Percentiles rank a stretch among this genome's conserved stretches.
These are phyloP conservation scores for Syncephalastrum sp. DNA, from an alignment of 371 early-diverging fungal genomes.

Conservation along the genomic window DNA sequence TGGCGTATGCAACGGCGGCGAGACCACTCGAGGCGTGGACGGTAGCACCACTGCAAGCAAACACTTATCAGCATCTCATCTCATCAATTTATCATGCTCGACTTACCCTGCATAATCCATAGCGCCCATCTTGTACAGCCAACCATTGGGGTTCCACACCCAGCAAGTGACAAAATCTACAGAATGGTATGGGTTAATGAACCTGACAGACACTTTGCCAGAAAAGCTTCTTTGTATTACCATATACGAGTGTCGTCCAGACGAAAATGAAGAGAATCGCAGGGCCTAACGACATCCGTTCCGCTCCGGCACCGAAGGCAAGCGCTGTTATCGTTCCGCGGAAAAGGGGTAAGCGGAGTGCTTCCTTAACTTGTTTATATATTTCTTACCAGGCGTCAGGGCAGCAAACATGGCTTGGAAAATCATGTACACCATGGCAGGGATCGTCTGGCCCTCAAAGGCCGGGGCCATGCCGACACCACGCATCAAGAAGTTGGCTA, in stretches of 20 bases:
- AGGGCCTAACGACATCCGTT: constrained; percentile 79
- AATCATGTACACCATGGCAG: constrained; percentile 58
- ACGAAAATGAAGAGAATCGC: constrained; percentile 75
- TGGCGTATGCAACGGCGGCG: constrained; percentile 79
- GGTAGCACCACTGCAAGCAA: constrained; percentile 63
- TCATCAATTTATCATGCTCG: background rate
- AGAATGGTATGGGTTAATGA: background rate
- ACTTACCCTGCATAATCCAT: constrained; percentile 75
- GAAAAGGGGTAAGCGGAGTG: constrained; percentile 8
- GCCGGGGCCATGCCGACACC: constrained; percentile 43
- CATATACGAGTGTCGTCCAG: constrained; percentile 83
- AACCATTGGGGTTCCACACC: constrained; percentile 81
- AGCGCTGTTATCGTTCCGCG: constrained; percentile 54
- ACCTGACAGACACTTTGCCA: background rate
- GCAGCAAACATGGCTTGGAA: constrained; percentile 79
- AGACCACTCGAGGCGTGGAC: constrained; percentile 86
- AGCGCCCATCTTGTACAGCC: constrained; percentile 68
- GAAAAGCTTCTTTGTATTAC: constrained; percentile 2
- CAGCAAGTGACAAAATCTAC: constrained; percentile 75
- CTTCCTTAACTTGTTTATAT: background rate
- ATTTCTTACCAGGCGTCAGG: constrained; percentile 50
- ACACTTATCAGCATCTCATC: background rate
- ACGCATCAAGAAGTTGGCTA: constrained; percentile 43
- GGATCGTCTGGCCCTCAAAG: constrained; percentile 53
- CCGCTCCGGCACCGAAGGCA: constrained; percentile 83